These are phyloP conservation scores for Tuctoria greenei DNA, from an alignment of 176 grass and related monocot species.

Conservation along the genomic window DNA sequence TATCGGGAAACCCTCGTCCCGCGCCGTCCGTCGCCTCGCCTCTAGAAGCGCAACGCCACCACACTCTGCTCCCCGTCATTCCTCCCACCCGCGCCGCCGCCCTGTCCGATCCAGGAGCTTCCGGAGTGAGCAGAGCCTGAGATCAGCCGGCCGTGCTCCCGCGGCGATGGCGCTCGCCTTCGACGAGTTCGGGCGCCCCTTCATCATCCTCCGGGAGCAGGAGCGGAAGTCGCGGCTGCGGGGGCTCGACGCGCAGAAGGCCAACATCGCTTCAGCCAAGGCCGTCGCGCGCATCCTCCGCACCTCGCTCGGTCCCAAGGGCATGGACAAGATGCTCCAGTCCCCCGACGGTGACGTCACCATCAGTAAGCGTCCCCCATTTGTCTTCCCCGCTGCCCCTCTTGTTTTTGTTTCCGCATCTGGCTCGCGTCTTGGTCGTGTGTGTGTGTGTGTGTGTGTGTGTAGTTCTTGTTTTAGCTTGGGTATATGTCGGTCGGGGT, in stretches of 20 bases:
- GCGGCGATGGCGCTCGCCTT: conserved; percentile 70
- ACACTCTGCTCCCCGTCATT: neutral
- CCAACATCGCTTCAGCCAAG: conserved; percentile 66
- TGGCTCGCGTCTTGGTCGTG: neutral
- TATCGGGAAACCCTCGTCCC: neutral
- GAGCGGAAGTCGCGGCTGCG: conserved; percentile 60
- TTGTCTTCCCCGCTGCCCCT: neutral
- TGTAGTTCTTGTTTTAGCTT: neutral
- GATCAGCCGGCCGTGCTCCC: neutral
- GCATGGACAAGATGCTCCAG: conserved; percentile 92
- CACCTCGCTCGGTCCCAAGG: conserved; percentile 78
- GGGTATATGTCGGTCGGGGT: conserved; percentile 1
- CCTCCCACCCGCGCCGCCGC: neutral
- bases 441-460: too few species aligned
- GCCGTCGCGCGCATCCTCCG: conserved; percentile 65
- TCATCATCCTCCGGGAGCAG: conserved; percentile 72
- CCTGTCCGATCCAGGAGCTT: conserved; percentile 8
- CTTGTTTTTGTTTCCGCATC: neutral
- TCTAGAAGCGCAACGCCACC: neutral
- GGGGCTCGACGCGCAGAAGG: conserved; percentile 78
- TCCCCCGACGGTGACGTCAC: conserved; percentile 75
- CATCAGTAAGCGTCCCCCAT: conserved; percentile 51
- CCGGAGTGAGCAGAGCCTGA: neutral
- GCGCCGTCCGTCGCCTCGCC: neutral
- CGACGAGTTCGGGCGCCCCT: conserved; percentile 70